A percentile compares a stretch with the other conserved stretches of the same genome.
phyloP scores from a whole-genome alignment of 75 land plant genomes.

The Sequoia sempervirens region DNA sequence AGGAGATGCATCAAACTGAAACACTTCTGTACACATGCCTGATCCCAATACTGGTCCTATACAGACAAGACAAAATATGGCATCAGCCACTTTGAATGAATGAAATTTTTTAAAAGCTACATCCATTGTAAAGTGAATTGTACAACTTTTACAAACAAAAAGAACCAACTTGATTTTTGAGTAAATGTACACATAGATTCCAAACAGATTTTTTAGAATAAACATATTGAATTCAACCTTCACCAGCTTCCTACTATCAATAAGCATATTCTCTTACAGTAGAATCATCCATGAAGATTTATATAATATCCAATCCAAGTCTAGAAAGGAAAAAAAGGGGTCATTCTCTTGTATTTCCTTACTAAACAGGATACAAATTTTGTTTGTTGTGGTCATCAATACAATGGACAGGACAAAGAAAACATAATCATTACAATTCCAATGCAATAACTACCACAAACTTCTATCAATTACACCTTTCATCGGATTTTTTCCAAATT shows the following conservation, averaged over 20 bases:
- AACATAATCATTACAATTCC: not conserved
- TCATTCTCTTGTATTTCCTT: not conserved
- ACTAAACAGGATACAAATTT: not conserved
- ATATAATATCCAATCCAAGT: not conserved
- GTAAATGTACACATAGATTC: not conserved
- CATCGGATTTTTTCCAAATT: not conserved
- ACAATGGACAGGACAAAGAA: not conserved
- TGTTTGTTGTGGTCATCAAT: not conserved
- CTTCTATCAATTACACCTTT: not conserved
- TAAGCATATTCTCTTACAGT: not conserved
- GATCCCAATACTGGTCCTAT: constrained; percentile 85
- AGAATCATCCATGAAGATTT: not conserved
- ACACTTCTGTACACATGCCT: constrained; percentile 97
- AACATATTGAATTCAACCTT: not conserved
- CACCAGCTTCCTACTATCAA: not conserved
- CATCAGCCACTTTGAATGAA: not conserved
- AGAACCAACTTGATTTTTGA: not conserved
- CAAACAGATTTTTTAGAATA: not conserved
- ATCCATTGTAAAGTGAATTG: not conserved
- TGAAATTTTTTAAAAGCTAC: not conserved
- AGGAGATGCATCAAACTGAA: constrained; percentile 83
- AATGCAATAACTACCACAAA: not conserved
- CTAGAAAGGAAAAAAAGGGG: not conserved
- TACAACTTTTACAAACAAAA: not conserved
- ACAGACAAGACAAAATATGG: constrained; percentile 1